Conservation (phyloP, 169 alveolate species). For the Perkinsus olseni region DNA sequence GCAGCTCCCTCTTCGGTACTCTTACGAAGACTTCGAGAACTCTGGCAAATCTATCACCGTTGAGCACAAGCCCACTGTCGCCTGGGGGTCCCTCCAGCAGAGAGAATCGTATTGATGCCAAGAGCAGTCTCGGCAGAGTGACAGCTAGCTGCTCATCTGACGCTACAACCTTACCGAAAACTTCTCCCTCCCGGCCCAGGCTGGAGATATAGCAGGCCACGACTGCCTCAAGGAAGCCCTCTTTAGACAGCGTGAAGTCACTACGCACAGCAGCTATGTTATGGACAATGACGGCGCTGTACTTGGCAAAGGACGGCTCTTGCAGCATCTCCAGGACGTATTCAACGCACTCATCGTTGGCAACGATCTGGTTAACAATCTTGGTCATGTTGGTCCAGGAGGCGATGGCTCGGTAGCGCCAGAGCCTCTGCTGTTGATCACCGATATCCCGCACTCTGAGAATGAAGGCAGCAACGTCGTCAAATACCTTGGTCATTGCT, state of each 20-base stretch:
- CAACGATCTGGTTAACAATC: background rate
- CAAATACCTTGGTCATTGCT: background rate
- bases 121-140: background rate
- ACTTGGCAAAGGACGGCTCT: background rate
- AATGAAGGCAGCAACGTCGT: background rate
- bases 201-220: background rate
- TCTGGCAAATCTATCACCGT: background rate
- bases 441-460: background rate
- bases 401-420: background rate
- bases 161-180: background rate
- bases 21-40: background rate
- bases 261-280: background rate
- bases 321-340: background rate
- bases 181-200: background rate
- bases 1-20: background rate
- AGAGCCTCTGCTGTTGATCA: background rate
- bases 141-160: background rate
- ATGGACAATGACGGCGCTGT: background rate
- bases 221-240: background rate
- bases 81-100: background rate
- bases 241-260: background rate
- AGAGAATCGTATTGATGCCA: background rate
- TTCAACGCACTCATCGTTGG: background rate
- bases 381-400: background rate
- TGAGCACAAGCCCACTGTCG: background rate